Evolutionary conservation across 2,329 filamentous ascomycete genomes (phyloP).

Genomic region (Phoma herbarum): DNA sequence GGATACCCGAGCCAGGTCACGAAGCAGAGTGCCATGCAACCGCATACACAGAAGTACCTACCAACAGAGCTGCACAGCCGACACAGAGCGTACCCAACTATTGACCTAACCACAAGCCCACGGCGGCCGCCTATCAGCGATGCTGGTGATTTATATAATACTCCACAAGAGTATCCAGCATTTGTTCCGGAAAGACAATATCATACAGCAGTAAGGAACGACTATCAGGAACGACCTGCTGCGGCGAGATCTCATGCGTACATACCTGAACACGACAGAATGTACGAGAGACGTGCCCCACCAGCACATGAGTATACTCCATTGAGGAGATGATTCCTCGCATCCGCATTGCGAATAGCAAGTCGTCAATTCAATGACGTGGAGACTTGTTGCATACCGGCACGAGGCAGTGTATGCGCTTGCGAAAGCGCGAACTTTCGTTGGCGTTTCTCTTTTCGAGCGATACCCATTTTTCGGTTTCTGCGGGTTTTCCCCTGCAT

Average conservation of each 20-base stretch:
- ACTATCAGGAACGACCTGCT: constrained; percentile 26
- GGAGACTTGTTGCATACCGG: background rate
- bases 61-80: constrained; percentile 23
- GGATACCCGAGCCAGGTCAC: background rate
- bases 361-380: background rate
- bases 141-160: constrained; percentile 17
- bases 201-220: constrained; percentile 27
- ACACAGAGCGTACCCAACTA: constrained; percentile 21
- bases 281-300: constrained; percentile 16
- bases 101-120: constrained; percentile 42
- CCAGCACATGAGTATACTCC: constrained; percentile 26
- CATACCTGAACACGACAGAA: constrained; percentile 10
- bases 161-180: constrained; percentile 16
- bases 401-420: constrained; percentile 6
- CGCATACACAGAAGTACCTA: constrained; percentile 14
- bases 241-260: constrained; percentile 11
- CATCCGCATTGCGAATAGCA: background rate
- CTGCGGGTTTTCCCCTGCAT: constrained; percentile 14
- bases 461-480: constrained; percentile 40
- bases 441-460: constrained; percentile 28
- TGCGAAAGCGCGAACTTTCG: constrained; percentile 24
- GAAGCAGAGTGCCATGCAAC: constrained; percentile 1
- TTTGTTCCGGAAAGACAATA: constrained; percentile 27
- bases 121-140: constrained; percentile 18
- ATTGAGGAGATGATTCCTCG: constrained; percentile 24